These are phyloP conservation scores for Pythium chondricola DNA, from an alignment of 352 stramenopile genomes.

Conservation along the genomic window DNA sequence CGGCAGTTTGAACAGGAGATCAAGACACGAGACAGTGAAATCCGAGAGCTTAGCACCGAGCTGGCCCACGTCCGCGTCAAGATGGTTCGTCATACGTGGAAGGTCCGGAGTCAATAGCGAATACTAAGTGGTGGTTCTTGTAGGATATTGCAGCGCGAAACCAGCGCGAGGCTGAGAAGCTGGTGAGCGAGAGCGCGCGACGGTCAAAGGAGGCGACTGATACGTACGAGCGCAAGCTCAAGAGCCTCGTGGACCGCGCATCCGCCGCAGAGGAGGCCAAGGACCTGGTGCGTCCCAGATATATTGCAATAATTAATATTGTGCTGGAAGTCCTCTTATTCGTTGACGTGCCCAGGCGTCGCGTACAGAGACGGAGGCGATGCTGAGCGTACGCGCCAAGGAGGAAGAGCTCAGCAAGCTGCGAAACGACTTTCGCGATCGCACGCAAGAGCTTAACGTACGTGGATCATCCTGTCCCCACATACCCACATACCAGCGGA, in stretches of 20 bases:
- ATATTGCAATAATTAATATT: neutral
- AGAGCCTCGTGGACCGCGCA: conserved; percentile 37
- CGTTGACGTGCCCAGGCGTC: conserved; percentile 5
- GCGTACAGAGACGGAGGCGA: conserved; percentile 35
- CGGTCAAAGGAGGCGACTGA: conserved; percentile 32
- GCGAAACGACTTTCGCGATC: conserved; percentile 42
- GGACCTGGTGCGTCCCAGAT: conserved; percentile 30
- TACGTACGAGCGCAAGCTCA: conserved; percentile 51
- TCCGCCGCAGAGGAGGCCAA: conserved; percentile 48
- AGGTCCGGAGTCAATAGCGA: no score
- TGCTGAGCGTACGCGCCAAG: conserved; percentile 38
- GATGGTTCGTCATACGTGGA: conserved; percentile 20
- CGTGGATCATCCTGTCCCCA: no score
- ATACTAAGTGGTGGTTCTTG: no score
- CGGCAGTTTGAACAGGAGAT: conserved; percentile 38
- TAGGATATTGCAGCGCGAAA: conserved; percentile 35
- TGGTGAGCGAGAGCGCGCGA: conserved; percentile 28
- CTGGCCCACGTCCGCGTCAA: conserved; percentile 46
- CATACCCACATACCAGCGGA: neutral
- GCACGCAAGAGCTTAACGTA: conserved; percentile 48
- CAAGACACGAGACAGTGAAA: conserved; percentile 43
- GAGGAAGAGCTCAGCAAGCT: conserved; percentile 46
- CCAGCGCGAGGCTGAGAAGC: conserved; percentile 54
- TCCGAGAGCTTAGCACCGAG: conserved; percentile 36
- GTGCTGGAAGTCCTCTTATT: neutral